Conservation (phyloP, 768 basidiomycete genomes). For the Calocera cornea region DNA sequence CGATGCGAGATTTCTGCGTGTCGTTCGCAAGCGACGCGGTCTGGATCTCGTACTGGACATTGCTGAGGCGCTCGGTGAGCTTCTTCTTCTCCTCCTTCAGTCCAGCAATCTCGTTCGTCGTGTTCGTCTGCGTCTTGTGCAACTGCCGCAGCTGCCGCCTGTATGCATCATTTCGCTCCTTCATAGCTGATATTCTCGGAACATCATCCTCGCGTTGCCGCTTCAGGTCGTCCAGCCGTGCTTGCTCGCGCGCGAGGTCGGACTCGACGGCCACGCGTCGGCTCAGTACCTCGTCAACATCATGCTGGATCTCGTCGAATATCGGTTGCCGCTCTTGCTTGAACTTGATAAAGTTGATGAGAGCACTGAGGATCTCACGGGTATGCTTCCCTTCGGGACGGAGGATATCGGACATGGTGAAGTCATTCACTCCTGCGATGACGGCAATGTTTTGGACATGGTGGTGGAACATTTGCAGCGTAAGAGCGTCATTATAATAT, state of each 20-base stretch:
- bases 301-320: conserved; percentile 22
- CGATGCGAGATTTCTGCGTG: conserved; percentile 59
- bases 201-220: conserved; percentile 9
- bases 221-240: conserved; percentile 38
- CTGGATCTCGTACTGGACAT: conserved; percentile 45
- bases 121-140: conserved; percentile 50
- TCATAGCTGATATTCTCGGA: conserved; percentile 9
- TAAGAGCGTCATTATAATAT: conserved; percentile 44
- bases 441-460: conserved; percentile 64
- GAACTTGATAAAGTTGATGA: conserved; percentile 90
- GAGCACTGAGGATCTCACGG: conserved; percentile 61
- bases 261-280: conserved; percentile 5
- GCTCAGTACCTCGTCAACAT: conserved; percentile 16
- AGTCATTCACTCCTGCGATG: conserved; percentile 63
- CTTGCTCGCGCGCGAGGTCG: conserved; percentile 16
- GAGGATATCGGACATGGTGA: conserved; percentile 58
- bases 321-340: conserved; percentile 58
- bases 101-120: conserved; percentile 51
- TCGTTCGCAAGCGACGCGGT: conserved; percentile 46
- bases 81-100: conserved; percentile 58
- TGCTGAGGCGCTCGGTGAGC: conserved; percentile 48
- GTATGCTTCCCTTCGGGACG: conserved; percentile 65
- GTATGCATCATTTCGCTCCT: conserved; percentile 46
- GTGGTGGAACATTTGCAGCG: conserved; percentile 50
- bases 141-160: conserved; percentile 26